A percentile compares a stretch with the other conserved stretches of the same genome.
These are phyloP conservation scores for Salvia sclarea DNA, from an alignment of 305 asterid species.

Conservation along the genomic window DNA sequence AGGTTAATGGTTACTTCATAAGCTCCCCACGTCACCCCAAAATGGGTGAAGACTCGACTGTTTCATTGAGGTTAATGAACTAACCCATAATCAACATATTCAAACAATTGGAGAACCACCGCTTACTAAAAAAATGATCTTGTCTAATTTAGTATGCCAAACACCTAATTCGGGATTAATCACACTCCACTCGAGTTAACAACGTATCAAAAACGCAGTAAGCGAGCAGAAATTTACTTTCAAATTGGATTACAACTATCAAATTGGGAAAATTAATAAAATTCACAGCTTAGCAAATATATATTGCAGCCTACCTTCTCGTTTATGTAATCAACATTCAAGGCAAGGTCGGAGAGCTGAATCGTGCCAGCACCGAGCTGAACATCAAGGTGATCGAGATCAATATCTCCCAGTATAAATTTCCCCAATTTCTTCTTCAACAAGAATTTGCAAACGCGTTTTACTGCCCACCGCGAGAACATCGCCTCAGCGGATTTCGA, in stretches of 20 bases:
- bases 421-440: constrained; percentile 96
- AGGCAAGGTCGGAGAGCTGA: constrained; percentile 91
- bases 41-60: neutral
- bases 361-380: constrained; percentile 95
- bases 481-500: constrained; percentile 94
- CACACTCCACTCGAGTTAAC: constrained; percentile 19
- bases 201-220: constrained; percentile 3
- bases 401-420: constrained; percentile 89
- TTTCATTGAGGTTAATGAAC: neutral
- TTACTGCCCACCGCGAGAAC: constrained; percentile 97
- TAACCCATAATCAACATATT: neutral
- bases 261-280: neutral
- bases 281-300: neutral
- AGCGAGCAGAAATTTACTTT: constrained; percentile 6
- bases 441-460: constrained; percentile 75
- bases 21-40: neutral
- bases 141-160: constrained; percentile 7
- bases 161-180: constrained; percentile 19
- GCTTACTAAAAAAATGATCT: neutral
- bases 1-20: neutral
- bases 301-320: constrained; percentile 54
- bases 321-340: constrained; percentile 93
- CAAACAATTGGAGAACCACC: constrained; percentile 21
- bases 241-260: neutral
- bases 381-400: constrained; percentile 94